Conservation (phyloP, 192 early-diverging fungal genomes). For the Umbelopsis ramanniana region DNA sequence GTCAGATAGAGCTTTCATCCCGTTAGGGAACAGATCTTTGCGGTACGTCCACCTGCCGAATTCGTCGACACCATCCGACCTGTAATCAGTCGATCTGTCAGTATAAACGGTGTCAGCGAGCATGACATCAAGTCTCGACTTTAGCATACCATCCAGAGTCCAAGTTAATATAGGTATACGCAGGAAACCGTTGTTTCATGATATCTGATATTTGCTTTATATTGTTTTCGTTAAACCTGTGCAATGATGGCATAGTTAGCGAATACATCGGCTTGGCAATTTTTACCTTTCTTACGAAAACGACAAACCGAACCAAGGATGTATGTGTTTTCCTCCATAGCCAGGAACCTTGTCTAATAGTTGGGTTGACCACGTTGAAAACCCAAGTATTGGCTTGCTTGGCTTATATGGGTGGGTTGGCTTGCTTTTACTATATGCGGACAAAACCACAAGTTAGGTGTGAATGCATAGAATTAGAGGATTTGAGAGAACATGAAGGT, state of each 20-base stretch:
- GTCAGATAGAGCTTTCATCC: conserved; percentile 23
- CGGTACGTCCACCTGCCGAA: conserved; percentile 36
- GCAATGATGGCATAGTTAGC: background rate
- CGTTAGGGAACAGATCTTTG: conserved; percentile 36
- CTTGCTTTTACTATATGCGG: background rate
- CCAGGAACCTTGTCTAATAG: conserved; percentile 37
- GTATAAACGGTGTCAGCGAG: background rate
- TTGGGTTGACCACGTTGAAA: conserved; percentile 45
- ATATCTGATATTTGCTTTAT: conserved; percentile 32
- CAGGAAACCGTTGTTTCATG: conserved; percentile 37
- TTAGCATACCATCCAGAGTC: conserved; percentile 41
- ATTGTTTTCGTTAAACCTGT: conserved; percentile 36
- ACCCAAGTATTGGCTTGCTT: conserved; percentile 34
- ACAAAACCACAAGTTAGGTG: too few species aligned
- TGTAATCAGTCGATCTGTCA: conserved; percentile 12
- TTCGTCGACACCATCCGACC: conserved; percentile 34
- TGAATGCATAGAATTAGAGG: background rate
- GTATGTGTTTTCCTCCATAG: conserved; percentile 35
- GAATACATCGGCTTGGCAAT: background rate
- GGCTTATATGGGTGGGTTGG: background rate
- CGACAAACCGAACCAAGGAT: conserved; percentile 31
- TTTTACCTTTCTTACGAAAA: background rate
- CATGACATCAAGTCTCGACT: background rate
- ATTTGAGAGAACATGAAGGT: background rate
- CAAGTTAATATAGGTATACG: conserved; percentile 40